These are phyloP conservation scores for Linnemannia zychae DNA, from an alignment of 192 early-diverging fungal genomes.

Conservation along the genomic window DNA sequence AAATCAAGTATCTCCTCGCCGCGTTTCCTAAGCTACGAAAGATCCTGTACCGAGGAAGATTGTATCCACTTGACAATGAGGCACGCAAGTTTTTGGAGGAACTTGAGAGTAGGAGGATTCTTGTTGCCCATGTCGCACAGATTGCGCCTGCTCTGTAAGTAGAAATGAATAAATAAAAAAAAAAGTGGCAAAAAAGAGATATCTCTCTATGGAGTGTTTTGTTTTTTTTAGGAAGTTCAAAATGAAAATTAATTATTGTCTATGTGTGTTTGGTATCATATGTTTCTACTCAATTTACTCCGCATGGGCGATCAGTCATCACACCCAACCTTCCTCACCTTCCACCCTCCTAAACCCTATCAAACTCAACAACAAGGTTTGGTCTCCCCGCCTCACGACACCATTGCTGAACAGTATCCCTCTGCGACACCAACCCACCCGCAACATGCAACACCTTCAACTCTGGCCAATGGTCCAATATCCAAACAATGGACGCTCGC, in stretches of 20 bases:
- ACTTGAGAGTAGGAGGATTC: neutral
- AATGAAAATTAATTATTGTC: constrained; percentile 1
- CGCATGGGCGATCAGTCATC: neutral
- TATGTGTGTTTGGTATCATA: neutral
- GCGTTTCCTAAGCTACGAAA: constrained; percentile 29
- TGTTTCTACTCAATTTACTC: neutral
- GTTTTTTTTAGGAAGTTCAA: no score
- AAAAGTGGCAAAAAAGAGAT: no score
- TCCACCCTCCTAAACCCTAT: constrained; percentile 13
- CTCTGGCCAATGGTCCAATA: constrained; percentile 38
- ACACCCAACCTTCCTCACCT: neutral
- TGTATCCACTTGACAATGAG: constrained; percentile 5
- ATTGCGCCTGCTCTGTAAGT: neutral
- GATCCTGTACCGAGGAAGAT: constrained; percentile 20
- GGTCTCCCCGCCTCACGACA: constrained; percentile 32
- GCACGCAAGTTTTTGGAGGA: constrained; percentile 10
- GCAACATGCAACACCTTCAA: constrained; percentile 43
- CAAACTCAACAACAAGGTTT: constrained; percentile 37
- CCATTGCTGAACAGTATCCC: constrained; percentile 34
- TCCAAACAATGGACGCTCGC: constrained; percentile 18
- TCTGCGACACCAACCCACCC: constrained; percentile 24
- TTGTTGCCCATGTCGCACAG: constrained; percentile 23
- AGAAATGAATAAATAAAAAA: neutral
- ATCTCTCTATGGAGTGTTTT: no score
- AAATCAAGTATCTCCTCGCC: neutral